Conservation (phyloP, 495 filamentous ascomycete genomes). For the Penicillium chermesinum region DNA sequence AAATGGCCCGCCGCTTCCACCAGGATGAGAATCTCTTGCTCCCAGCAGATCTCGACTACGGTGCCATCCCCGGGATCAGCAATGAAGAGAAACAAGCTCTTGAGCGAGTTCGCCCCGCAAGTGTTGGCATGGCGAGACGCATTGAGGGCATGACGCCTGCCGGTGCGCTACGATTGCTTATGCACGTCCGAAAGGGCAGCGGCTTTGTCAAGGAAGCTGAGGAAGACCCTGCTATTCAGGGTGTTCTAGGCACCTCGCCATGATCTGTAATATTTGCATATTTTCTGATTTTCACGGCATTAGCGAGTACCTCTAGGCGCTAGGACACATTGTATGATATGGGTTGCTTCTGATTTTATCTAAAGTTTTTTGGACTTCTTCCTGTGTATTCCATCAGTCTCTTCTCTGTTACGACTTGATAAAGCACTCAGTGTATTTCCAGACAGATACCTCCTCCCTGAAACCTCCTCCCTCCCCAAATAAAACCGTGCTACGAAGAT, state of each 20-base stretch:
- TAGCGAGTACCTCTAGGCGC: constrained; percentile 8
- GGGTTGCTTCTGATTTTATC: background rate
- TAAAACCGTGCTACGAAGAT: no score
- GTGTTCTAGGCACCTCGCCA: constrained; percentile 15
- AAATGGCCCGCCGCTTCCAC: constrained; percentile 57
- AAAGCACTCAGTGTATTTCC: no score
- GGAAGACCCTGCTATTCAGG: constrained; percentile 10
- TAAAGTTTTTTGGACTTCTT: no score
- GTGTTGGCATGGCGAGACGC: constrained; percentile 78
- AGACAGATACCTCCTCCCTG: no score
- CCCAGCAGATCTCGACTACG: constrained; percentile 75
- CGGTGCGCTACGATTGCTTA: constrained; percentile 42
- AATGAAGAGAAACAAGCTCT: constrained; percentile 70
- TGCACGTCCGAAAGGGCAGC: constrained; percentile 33
- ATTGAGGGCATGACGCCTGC: constrained; percentile 70
- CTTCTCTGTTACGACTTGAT: no score
- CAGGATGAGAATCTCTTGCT: constrained; percentile 72
- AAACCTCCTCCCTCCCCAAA: no score
- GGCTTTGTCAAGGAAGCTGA: constrained; percentile 17
- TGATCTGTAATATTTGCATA: constrained; percentile 9
- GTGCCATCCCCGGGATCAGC: constrained; percentile 63
- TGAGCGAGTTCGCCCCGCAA: constrained; percentile 67
- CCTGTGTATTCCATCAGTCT: no score
- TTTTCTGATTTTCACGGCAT: constrained; percentile 7
- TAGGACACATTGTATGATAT: constrained; percentile 1